Evolutionary conservation across 2,329 filamentous ascomycete genomes (phyloP).

Genomic region (Phialophora macrospora): DNA sequence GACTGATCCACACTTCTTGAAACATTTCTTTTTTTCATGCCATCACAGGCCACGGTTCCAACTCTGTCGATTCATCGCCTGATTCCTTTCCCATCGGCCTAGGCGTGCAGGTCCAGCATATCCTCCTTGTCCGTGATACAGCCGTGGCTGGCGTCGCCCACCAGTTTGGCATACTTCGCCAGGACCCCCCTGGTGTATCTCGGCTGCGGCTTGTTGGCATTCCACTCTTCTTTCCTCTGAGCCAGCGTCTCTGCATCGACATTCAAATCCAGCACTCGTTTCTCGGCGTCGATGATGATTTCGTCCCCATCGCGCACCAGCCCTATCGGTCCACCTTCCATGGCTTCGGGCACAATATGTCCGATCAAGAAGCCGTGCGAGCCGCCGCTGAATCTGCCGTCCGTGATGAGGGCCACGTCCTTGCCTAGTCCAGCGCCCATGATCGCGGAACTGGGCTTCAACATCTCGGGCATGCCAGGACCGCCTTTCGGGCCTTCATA

Average conservation of each 20-base stretch:
- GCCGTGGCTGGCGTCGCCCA: slow-evolving; percentile 55
- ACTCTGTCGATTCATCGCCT: too few species aligned
- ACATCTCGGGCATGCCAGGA: slow-evolving; percentile 76
- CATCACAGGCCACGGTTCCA: too few species aligned
- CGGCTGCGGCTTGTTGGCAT: slow-evolving; percentile 59
- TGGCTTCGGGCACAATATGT: slow-evolving; percentile 85
- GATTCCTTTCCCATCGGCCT: background rate
- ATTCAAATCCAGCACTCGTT: slow-evolving; percentile 67
- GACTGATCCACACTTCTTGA: too few species aligned
- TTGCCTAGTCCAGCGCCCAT: slow-evolving; percentile 74
- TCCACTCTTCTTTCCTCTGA: slow-evolving; percentile 64
- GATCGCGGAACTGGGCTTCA: slow-evolving; percentile 73
- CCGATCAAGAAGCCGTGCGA: slow-evolving; percentile 87
- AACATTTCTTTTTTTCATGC: too few species aligned
- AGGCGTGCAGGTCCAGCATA: slow-evolving; percentile 26
- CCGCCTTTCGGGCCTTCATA: slow-evolving; percentile 76
- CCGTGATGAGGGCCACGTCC: slow-evolving; percentile 73
- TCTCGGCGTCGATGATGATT: slow-evolving; percentile 81
- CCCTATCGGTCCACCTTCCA: slow-evolving; percentile 82
- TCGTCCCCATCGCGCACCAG: slow-evolving; percentile 80
- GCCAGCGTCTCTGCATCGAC: slow-evolving; percentile 69
- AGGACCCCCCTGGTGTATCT: slow-evolving; percentile 68
- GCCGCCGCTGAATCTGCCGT: slow-evolving; percentile 78
- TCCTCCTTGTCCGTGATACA: slow-evolving; percentile 52
- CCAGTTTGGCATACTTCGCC: slow-evolving; percentile 68